Evolutionary conservation across 805 yeast genomes (phyloP).

Genomic region (Danielozyma ontarioensis): DNA sequence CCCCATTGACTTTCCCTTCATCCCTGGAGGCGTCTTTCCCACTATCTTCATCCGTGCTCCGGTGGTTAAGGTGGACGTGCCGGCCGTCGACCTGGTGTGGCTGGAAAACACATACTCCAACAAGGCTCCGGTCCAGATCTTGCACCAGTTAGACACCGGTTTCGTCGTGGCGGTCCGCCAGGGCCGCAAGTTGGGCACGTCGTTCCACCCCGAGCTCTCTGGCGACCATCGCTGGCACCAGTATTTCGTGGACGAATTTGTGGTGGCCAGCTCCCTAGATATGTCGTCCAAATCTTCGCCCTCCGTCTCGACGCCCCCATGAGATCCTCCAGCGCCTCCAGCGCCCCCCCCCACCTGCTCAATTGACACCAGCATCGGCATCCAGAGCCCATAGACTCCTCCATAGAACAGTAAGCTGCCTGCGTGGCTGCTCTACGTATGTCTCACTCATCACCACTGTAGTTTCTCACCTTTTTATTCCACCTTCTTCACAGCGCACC

Average conservation of each 20-base stretch:
- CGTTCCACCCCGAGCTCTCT: slow-evolving; percentile 76
- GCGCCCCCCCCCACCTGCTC: too few relatives aligned
- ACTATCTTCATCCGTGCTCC: slow-evolving; percentile 75
- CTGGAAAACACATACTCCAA: slow-evolving; percentile 19
- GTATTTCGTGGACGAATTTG: slow-evolving; percentile 64
- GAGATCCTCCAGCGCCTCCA: too few relatives aligned
- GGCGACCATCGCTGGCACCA: slow-evolving; percentile 57
- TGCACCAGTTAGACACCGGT: slow-evolving; percentile 33
- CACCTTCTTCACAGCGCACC: too few relatives aligned
- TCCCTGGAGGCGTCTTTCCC: slow-evolving; percentile 37
- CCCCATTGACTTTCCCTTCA: slow-evolving; percentile 40
- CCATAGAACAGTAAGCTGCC: too few relatives aligned
- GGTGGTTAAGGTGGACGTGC: slow-evolving; percentile 37
- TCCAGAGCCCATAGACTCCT: too few relatives aligned
- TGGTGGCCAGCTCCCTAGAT: slow-evolving; percentile 14
- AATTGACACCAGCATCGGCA: too few relatives aligned
- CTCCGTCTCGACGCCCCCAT: too few relatives aligned
- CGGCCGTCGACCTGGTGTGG: slow-evolving; percentile 10
- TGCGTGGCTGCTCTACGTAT: too few relatives aligned
- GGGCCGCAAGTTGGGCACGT: slow-evolving; percentile 62
- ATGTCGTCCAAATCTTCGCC: too few relatives aligned
- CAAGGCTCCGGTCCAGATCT: slow-evolving; percentile 32
- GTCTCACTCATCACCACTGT: too few relatives aligned
- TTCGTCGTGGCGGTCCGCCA: slow-evolving; percentile 71
- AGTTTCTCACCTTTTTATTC: too few relatives aligned